Percentiles rank a stretch among this genome's conserved stretches.
These are phyloP conservation scores for Salvia rosmarinus DNA, from an alignment of 257 asterid genomes.

Conservation along the genomic window DNA sequence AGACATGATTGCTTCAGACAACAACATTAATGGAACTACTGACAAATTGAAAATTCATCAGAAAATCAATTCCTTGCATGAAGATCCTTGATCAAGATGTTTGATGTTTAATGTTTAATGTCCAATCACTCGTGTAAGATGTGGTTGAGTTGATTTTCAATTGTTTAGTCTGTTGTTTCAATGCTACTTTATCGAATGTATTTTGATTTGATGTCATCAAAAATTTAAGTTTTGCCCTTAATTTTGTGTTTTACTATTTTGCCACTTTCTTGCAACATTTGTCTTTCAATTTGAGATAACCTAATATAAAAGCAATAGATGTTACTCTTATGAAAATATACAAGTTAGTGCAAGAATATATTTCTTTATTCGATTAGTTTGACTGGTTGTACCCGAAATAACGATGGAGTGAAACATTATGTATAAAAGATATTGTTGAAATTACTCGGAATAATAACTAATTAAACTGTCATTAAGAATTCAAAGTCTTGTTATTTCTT, in stretches of 20 bases:
- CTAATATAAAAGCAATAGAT: no score
- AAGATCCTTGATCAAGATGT: constrained; percentile 32
- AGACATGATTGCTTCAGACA: constrained; percentile 25
- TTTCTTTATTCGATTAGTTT: no score
- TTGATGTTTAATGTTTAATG: no score
- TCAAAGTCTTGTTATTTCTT: no score
- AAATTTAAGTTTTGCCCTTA: background rate
- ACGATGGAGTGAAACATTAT: no score
- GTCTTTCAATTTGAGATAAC: no score
- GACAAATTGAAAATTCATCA: constrained; percentile 16
- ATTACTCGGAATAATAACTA: no score
- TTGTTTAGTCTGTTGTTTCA: background rate
- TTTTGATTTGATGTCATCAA: background rate
- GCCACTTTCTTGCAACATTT: background rate
- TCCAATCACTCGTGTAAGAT: background rate
- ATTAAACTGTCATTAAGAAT: no score
- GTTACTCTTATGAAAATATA: no score
- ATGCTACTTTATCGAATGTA: background rate
- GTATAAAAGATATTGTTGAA: no score
- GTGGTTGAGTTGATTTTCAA: background rate
- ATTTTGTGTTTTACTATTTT: background rate
- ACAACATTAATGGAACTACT: constrained; percentile 6
- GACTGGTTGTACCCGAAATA: no score
- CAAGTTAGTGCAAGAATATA: no score
- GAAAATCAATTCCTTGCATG: background rate